Conservation (phyloP, 1,284 basidiomycete species). For the Cryptococcus sp. region DNA sequence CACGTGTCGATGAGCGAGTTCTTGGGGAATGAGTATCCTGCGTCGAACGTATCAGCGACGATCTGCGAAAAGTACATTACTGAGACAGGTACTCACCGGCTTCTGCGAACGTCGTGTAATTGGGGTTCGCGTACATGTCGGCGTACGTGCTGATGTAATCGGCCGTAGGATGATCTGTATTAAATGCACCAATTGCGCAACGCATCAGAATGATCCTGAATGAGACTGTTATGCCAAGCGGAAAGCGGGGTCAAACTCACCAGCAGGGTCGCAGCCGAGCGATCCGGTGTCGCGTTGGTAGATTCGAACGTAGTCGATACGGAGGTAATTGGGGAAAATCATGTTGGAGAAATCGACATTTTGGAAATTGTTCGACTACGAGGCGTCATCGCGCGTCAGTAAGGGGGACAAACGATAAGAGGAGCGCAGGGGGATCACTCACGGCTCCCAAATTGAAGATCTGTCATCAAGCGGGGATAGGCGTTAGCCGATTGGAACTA, state of each 20-base stretch:
- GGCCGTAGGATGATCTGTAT: slow-evolving; percentile 39
- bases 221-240: background rate
- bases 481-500: background rate
- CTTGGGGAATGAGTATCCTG: slow-evolving; percentile 47
- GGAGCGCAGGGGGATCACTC: slow-evolving; percentile 29
- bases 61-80: background rate
- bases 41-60: background rate
- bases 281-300: slow-evolving; percentile 55
- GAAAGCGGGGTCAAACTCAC: slow-evolving; percentile 16
- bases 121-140: slow-evolving; percentile 49
- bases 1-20: slow-evolving; percentile 46
- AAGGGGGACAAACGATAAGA: background rate
- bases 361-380: slow-evolving; percentile 54
- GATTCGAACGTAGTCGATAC: slow-evolving; percentile 55
- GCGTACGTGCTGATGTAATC: slow-evolving; percentile 46
- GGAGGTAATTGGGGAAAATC: slow-evolving; percentile 54
- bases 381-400: background rate
- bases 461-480: slow-evolving; percentile 6
- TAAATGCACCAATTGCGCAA: slow-evolving; percentile 6
- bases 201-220: background rate
- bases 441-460: slow-evolving; percentile 38
- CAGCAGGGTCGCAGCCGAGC: slow-evolving; percentile 48
- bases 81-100: slow-evolving; percentile 28
- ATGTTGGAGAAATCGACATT: slow-evolving; percentile 50
- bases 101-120: slow-evolving; percentile 50